Evolutionary conservation across 2,329 filamentous ascomycete genomes (phyloP).

Genomic region (Tetracladium maxilliforme): DNA sequence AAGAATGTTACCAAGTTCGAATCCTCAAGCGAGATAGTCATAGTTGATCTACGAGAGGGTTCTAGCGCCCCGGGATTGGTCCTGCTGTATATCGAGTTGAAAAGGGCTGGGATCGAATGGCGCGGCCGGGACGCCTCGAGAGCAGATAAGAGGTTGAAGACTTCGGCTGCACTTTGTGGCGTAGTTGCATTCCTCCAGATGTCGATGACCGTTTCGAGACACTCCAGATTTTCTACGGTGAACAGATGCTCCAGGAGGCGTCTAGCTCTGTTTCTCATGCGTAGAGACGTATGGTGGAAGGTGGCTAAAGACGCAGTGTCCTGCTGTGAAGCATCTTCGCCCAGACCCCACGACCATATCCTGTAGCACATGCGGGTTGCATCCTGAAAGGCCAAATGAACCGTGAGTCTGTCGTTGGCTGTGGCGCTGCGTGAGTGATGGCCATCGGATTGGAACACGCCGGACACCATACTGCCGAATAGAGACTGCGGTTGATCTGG

Average conservation of each 20-base stretch:
- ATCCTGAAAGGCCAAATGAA: constrained; percentile 93
- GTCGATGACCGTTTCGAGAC: constrained; percentile 77
- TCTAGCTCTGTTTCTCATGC: constrained; percentile 79
- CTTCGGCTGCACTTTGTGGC: constrained; percentile 40
- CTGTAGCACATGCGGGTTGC: constrained; percentile 81
- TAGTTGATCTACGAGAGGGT: constrained; percentile 65
- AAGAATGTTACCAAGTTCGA: constrained; percentile 77
- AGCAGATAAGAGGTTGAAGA: constrained; percentile 79
- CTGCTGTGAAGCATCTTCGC: constrained; percentile 38
- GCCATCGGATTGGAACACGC: constrained; percentile 69
- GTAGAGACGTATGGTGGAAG: constrained; percentile 78
- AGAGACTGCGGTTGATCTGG: constrained; percentile 77
- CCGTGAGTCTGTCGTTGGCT: constrained; percentile 87
- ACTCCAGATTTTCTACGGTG: constrained; percentile 81
- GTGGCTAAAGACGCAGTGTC: constrained; percentile 62
- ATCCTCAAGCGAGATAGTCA: constrained; percentile 75
- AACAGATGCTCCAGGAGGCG: constrained; percentile 87
- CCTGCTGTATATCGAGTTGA: constrained; percentile 91
- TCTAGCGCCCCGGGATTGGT: constrained; percentile 76
- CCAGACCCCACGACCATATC: constrained; percentile 87
- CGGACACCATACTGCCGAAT: constrained; percentile 88
- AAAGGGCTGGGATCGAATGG: constrained; percentile 82
- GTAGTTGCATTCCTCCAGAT: constrained; percentile 53
- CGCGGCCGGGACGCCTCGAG: constrained; percentile 83
- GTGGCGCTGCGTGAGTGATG: constrained; percentile 66